Conservation (phyloP, 345 rosid species). For the Melaleuca alternifolia region DNA sequence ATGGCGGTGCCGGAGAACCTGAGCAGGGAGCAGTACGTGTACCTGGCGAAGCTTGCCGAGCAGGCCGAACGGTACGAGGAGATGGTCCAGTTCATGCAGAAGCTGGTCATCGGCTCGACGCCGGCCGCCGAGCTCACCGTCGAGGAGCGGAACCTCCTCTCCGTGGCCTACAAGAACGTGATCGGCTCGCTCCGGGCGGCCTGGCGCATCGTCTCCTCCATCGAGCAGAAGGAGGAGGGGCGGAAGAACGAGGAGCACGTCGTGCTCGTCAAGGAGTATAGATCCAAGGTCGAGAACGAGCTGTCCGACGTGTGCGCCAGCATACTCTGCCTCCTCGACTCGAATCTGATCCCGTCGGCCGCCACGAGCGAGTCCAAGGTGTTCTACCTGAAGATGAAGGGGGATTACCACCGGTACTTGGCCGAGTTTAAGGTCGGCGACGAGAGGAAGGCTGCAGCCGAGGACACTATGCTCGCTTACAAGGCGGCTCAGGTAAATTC, state of each 20-base stretch:
- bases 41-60: conserved; percentile 91
- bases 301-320: conserved; percentile 66
- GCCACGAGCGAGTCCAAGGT: conserved; percentile 72
- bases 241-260: conserved; percentile 94
- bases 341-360: conserved; percentile 74
- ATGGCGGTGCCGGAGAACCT: conserved; percentile 37
- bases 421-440: conserved; percentile 89
- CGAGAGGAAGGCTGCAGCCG: conserved; percentile 89
- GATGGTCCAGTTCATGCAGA: conserved; percentile 93
- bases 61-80: conserved; percentile 98
- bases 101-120: conserved; percentile 66
- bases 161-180: conserved; percentile 96
- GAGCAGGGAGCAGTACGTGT: conserved; percentile 80
- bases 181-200: conserved; percentile 98
- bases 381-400: conserved; percentile 94
- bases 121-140: conserved; percentile 79
- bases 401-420: conserved; percentile 86
- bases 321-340: conserved; percentile 51
- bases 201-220: conserved; percentile 91
- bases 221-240: conserved; percentile 93
- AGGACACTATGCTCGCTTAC: conserved; percentile 88
- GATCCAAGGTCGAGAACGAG: conserved; percentile 90
- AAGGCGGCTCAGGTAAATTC: conserved; percentile 77
- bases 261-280: conserved; percentile 77
- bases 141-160: conserved; percentile 92